Base-by-base conservation (phyloP, 163 green algal genomes). In the Volvox carteri region DNA sequence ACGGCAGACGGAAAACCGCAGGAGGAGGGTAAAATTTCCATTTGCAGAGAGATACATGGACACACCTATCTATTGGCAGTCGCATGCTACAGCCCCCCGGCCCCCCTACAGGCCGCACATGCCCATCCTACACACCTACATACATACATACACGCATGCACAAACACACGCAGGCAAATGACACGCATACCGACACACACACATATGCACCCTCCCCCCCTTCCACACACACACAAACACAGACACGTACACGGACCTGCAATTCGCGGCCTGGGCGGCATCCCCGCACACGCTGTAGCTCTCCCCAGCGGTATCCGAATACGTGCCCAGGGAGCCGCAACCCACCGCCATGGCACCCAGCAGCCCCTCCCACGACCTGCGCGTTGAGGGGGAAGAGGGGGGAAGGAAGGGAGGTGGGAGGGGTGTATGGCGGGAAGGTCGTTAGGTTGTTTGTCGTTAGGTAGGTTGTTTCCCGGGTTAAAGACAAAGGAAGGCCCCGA, bases 281-380 rank as follows among this genome's bases (percentile, higher is more conserved):
- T 25, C 33, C 3, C 62, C 79, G 28, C 79, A 87, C 60, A 87
- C 79, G 30, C 18, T 41, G 62, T 54, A 87, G 16, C 21, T 52
- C 44, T 52, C 42, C 5, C 79, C 79, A 21, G 5, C 39, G n/a
- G 52, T 78, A 62, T 78, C 79, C 6, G 0, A 21, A 62, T 78
- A 87, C 4, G 33, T 37, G 12, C 42, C 79, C 44, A 78, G n/a
- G 33, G 79, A 78, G 62, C 79, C 79, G 62, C 79, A 87, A 62
- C 79, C 62, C 79, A 78, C 42, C 4, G 44, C 25, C 79, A 87
- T 60, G 44, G 62, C 62, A 8, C 79, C 79, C 41, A 87, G 30
- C 44, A 87, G 62, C 6, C 42, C 62, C 44, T 78, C 79, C 79
- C 79, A 87, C 42, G 78, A 35, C 12, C 78, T 76, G 52, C 18